Base-by-base conservation (phyloP, 352 stramenopile genomes). In the Aphanomyces cochlioides region DNA sequence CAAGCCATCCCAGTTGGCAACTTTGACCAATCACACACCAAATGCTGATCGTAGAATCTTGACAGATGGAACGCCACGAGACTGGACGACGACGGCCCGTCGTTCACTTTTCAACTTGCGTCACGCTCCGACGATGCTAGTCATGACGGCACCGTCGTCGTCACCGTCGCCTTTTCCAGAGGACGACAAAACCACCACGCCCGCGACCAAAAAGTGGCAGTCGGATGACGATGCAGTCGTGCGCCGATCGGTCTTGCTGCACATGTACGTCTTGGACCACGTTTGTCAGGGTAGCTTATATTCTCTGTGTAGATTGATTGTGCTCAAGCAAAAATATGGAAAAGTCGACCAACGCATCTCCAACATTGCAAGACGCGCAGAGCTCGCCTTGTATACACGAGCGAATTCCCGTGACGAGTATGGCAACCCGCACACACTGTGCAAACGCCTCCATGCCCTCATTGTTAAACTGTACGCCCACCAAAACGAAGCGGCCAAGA, bases 241-340 rank as follows among this genome's bases (percentile, higher is more conserved):
- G 47, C 73, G 81, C 45, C 81, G 81, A 66, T 73, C 75, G 7
- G 72, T 88, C n/a, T 73, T 88, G 39, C 77, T 88, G 28, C 81
- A 85, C 67, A 85, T 88, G 74, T 85, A 73, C 58, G 79, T 71
- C 19, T 12, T 53, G 72, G 43, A 50, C 28, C 28, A 0, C 28
- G 28, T 38, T 12, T 43, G 37, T 19, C 19, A 17, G 39, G 45
- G 28, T 39, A 66, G 4, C 12, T 7, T 50, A n/a, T 12, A 2
- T 2, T 50, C 43, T 12, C 43, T 12, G 10, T n/a, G 34, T 53
- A 85, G 79, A 61, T 56, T 88, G 38, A 38, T 88, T 57, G 69
- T 88, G 50, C 77, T 88, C 48, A 87, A 87, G 75, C 77, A 74
- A 72, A 88, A 87, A 70, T 88, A 87, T 69, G 77, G 79, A 60